Percentiles rank a stretch among this genome's conserved stretches.
Evolutionary conservation across 306 rosid species (phyloP).

Genomic region (Sicyos edulis): DNA sequence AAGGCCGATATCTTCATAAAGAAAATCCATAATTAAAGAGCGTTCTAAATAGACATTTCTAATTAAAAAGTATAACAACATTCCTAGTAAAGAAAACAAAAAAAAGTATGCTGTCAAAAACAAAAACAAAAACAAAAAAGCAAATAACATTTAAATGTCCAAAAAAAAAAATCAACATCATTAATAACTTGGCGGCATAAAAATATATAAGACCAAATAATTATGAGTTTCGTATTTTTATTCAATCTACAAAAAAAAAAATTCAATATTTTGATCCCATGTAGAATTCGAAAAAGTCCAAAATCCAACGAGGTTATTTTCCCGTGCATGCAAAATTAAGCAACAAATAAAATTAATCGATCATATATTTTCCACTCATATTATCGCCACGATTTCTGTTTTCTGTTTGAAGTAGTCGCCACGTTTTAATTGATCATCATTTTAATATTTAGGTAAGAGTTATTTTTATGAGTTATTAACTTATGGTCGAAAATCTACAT

Average conservation of each 20-base stretch:
- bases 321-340: not conserved
- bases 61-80: not conserved
- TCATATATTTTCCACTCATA: not conserved
- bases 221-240: no score
- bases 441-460: not conserved
- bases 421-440: conserved; percentile 2
- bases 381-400: no score
- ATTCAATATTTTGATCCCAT: no score
- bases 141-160: not conserved
- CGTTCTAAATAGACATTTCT: not conserved
- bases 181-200: no score
- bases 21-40: not conserved
- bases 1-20: not conserved
- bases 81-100: no score
- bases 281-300: not conserved
- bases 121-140: no score
- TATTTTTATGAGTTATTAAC: no score
- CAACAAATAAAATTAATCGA: not conserved
- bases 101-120: no score
- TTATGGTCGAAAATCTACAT: no score
- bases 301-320: not conserved
- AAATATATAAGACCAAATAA: no score
- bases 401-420: not conserved
- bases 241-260: no score
- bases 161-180: no score